A percentile compares a stretch with the other conserved stretches of the same genome.
These are phyloP conservation scores for Globisporangium nagaii DNA, from an alignment of 352 stramenopile species.

Conservation along the genomic window DNA sequence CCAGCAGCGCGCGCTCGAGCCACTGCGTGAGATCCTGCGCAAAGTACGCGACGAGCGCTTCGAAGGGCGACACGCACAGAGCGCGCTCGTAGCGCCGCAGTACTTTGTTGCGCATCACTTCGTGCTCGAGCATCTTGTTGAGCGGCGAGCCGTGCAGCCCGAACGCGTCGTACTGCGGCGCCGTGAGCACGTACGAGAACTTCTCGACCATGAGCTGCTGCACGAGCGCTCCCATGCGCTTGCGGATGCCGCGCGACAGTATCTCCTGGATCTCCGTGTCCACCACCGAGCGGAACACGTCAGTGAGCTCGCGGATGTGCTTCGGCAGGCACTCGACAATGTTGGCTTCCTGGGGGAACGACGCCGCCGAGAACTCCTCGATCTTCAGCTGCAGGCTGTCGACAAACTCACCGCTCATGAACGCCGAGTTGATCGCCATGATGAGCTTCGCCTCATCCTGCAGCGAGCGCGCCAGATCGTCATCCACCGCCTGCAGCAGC, in stretches of 20 bases:
- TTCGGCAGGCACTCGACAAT: conserved; percentile 76
- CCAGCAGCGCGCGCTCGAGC: conserved; percentile 47
- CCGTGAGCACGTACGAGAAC: conserved; percentile 61
- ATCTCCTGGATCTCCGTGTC: conserved; percentile 68
- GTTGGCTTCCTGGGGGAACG: conserved; percentile 46
- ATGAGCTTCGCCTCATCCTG: conserved; percentile 77
- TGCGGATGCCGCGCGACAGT: conserved; percentile 37
- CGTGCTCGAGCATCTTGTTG: conserved; percentile 51
- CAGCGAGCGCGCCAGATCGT: conserved; percentile 52
- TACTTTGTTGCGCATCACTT: conserved; percentile 63
- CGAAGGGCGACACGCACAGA: conserved; percentile 56
- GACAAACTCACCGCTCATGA: conserved; percentile 75
- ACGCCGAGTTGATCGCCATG: conserved; percentile 86
- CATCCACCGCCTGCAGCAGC: conserved; percentile 70
- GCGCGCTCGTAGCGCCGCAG: conserved; percentile 54
- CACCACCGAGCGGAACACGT: conserved; percentile 69
- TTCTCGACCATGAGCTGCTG: conserved; percentile 39
- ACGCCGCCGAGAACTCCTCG: conserved; percentile 31
- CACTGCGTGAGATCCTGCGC: conserved; percentile 52
- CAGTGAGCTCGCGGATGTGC: conserved; percentile 56
- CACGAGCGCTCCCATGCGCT: conserved; percentile 36
- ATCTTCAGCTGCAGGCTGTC: conserved; percentile 55
- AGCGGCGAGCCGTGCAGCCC: conserved; percentile 59
- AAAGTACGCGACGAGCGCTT: conserved; percentile 58
- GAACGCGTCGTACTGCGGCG: conserved; percentile 60